Percentiles rank a stretch among this genome's conserved stretches.
phyloP scores from a whole-genome alignment of 345 rosid genomes.

The Eucalyptus caleyi region DNA sequence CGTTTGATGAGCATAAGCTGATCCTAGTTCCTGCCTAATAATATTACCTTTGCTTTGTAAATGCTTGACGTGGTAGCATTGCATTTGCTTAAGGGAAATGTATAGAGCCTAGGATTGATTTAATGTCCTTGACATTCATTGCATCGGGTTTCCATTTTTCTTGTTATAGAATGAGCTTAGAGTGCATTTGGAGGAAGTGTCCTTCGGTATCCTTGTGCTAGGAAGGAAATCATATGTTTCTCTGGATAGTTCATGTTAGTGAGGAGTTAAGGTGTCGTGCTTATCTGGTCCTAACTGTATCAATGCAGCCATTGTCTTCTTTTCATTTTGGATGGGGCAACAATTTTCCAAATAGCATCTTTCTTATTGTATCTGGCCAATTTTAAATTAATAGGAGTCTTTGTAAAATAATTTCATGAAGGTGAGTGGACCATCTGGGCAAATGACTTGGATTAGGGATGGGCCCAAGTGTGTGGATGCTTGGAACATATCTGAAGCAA shows the following conservation, averaged over 20 bases:
- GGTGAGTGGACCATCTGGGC: constrained; percentile 56
- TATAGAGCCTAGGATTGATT: not conserved
- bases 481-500: constrained; percentile 30
- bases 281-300: not conserved
- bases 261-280: not conserved
- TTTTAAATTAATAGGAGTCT: not conserved
- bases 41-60: no score
- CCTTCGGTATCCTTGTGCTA: not conserved
- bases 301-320: not conserved
- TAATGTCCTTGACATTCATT: not conserved
- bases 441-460: constrained; percentile 54
- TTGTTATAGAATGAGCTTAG: not conserved
- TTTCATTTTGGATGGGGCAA: not conserved
- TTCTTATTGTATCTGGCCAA: not conserved
- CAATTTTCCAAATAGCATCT: not conserved
- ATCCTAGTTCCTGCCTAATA: no score
- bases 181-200: not conserved
- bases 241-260: not conserved
- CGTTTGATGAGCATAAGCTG: not conserved
- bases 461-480: constrained; percentile 48
- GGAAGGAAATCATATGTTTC: not conserved
- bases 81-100: not conserved
- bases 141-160: not conserved
- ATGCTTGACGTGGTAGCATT: no score
- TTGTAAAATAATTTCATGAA: not conserved